phyloP scores from a whole-genome alignment of 306 rosid species.

The Casuarina glauca region DNA sequence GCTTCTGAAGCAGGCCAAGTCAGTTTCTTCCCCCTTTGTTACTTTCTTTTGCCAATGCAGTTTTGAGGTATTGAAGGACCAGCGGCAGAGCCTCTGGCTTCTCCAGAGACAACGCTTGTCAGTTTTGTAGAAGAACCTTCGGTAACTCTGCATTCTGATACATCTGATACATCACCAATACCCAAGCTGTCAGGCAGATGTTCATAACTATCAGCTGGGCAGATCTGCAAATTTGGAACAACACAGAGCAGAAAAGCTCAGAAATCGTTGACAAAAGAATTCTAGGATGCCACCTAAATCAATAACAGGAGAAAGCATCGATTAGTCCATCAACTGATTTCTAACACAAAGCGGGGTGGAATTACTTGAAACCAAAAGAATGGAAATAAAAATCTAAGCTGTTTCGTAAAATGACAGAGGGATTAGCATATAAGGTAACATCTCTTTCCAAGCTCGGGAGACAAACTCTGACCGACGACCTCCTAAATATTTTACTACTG shows the following conservation, averaged over 20 bases:
- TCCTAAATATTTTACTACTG: neutral
- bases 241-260: neutral
- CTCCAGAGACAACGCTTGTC: neutral
- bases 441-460: neutral
- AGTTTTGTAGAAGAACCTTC: constrained; percentile 2
- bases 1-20: neutral
- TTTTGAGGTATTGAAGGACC: neutral
- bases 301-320: neutral
- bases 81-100: neutral
- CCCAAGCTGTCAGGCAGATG: neutral
- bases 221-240: neutral
- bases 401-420: neutral
- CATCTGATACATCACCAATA: neutral
- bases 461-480: neutral
- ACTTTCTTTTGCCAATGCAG: neutral
- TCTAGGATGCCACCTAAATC: neutral
- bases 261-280: neutral
- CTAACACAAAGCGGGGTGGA: neutral
- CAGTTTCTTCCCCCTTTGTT: neutral
- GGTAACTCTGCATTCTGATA: constrained; percentile 1
- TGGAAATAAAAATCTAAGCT: neutral
- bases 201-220: neutral
- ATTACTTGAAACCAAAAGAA: neutral
- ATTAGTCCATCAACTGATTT: neutral
- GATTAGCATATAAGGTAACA: neutral